These are phyloP conservation scores for Pelargonium myrrhifolium DNA, from an alignment of 441 rosid species.

Conservation along the genomic window DNA sequence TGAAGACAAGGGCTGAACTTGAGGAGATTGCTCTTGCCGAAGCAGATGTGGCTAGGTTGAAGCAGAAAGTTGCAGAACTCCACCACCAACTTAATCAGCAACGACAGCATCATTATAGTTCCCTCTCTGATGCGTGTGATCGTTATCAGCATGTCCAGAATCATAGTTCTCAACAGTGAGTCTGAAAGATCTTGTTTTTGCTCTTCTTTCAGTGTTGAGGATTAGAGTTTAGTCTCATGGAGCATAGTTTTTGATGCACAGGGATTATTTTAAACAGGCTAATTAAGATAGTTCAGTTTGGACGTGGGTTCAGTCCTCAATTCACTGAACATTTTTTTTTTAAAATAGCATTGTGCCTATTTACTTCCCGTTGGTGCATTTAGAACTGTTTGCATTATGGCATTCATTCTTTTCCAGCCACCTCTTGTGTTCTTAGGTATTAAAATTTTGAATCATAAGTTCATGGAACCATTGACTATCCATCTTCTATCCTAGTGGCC, in stretches of 20 bases:
- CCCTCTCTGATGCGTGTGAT: constrained; percentile 77
- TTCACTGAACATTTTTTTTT: too few species aligned
- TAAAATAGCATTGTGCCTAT: too few species aligned
- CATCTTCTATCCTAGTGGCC: neutral
- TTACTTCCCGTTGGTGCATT: too few species aligned
- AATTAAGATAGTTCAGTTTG: too few species aligned
- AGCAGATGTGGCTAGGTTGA: constrained; percentile 94
- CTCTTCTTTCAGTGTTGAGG: neutral
- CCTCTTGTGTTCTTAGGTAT: neutral
- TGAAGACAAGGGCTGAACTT: constrained; percentile 93
- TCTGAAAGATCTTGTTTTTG: constrained; percentile 15
- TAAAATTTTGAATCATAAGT: neutral
- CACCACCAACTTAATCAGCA: constrained; percentile 97
- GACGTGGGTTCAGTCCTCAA: too few species aligned
- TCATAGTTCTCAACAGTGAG: constrained; percentile 78
- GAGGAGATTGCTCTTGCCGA: constrained; percentile 99
- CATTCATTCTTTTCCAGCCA: neutral
- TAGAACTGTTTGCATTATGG: neutral
- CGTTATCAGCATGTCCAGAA: constrained; percentile 67
- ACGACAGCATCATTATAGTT: constrained; percentile 70
- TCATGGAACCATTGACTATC: neutral
- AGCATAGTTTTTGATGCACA: constrained; percentile 2
- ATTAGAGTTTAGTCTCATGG: constrained; percentile 8
- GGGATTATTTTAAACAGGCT: neutral
- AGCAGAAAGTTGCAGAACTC: constrained; percentile 97